Conservation (phyloP, 495 filamentous ascomycete species). For the Neurospora intermedia region DNA sequence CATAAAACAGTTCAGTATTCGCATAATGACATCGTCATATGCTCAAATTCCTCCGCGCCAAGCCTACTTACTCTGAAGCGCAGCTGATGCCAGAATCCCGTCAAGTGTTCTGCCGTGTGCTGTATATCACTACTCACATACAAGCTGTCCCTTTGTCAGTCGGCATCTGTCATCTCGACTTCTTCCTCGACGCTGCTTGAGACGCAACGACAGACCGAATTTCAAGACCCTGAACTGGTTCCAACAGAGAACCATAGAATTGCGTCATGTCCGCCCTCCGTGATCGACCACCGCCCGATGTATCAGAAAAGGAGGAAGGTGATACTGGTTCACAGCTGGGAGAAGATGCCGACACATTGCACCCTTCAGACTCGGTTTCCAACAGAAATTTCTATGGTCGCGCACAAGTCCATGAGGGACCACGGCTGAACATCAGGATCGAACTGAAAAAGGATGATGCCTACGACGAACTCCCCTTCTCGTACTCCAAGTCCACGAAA, state of each 20-base stretch:
- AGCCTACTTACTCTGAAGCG: neutral
- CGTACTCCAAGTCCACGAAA: conserved; percentile 56
- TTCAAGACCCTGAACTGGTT: neutral
- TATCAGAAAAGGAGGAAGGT: neutral
- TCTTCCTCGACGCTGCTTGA: neutral
- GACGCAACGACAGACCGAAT: neutral
- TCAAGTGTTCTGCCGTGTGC: neutral
- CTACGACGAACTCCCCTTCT: conserved; percentile 55
- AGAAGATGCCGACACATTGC: neutral
- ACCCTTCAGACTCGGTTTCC: neutral
- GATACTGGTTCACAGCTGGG: neutral
- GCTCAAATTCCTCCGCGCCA: neutral
- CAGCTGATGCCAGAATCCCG: neutral
- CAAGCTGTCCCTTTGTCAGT: neutral
- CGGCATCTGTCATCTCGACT: neutral
- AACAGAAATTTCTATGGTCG: neutral
- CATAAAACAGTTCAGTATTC: neutral
- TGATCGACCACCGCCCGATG: neutral
- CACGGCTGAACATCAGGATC: conserved; percentile 21
- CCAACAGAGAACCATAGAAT: neutral
- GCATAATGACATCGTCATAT: neutral
- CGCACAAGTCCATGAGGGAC: neutral
- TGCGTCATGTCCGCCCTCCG: neutral
- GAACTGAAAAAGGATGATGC: conserved; percentile 55
- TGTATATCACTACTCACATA: neutral